These are phyloP conservation scores for Hepatocystis sp. DNA, from an alignment of 169 alveolate genomes.

Conservation along the genomic window DNA sequence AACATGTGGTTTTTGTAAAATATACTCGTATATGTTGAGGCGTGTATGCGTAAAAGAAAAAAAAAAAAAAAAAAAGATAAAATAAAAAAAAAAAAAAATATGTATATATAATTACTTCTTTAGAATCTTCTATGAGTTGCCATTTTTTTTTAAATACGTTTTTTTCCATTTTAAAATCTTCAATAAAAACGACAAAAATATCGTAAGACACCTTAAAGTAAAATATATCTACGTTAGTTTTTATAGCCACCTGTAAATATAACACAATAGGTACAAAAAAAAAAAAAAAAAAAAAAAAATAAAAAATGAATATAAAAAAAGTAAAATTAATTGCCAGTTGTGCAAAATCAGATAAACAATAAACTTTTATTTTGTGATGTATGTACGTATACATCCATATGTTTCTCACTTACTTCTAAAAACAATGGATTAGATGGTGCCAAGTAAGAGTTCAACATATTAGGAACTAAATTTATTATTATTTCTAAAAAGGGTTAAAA, in stretches of 20 bases:
- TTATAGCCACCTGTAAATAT: conserved; percentile 79
- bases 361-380: too few species aligned
- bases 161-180: conserved; percentile 67
- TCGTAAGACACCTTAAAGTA: conserved; percentile 81
- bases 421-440: conserved; percentile 78
- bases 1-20: too few species aligned
- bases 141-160: conserved; percentile 78
- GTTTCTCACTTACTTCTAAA: conserved; percentile 58
- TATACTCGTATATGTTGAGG: too few species aligned
- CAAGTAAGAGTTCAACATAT: conserved; percentile 75
- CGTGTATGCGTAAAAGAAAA: too few species aligned
- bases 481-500: conserved; percentile 27
- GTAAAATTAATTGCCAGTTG: too few species aligned
- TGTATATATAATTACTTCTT: conserved; percentile 71
- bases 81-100: too few species aligned
- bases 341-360: too few species aligned
- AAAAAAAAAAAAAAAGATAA: too few species aligned
- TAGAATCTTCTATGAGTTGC: conserved; percentile 80
- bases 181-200: conserved; percentile 77
- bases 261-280: background rate
- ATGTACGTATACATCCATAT: too few species aligned
- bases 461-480: conserved; percentile 49
- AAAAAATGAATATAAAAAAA: too few species aligned
- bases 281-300: too few species aligned
- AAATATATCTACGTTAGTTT: conserved; percentile 77